Evolutionary conservation across 2,329 filamentous ascomycete species (phyloP).

Genomic region (Diaporthe capsici): DNA sequence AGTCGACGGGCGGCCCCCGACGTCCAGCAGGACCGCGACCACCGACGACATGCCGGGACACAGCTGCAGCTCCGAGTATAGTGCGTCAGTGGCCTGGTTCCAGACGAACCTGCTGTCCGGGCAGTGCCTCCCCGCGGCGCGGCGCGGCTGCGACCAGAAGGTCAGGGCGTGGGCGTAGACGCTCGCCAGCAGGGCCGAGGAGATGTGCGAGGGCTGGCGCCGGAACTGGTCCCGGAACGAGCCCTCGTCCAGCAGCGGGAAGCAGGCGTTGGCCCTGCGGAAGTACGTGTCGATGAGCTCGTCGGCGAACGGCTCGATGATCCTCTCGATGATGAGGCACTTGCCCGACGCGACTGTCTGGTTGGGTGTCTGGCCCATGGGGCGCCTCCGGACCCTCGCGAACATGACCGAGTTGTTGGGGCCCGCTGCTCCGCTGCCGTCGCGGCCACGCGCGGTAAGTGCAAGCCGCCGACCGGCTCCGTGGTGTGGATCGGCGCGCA

Average conservation of each 20-base stretch:
- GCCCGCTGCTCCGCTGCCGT: slow-evolving; percentile 58
- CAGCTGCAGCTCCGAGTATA: slow-evolving; percentile 71
- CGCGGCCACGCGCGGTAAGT: slow-evolving; percentile 48
- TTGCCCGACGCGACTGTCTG: slow-evolving; percentile 59
- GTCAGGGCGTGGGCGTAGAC: slow-evolving; percentile 71
- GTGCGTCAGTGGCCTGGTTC: slow-evolving; percentile 72
- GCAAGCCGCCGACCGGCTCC: slow-evolving; percentile 48
- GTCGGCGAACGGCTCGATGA: slow-evolving; percentile 67
- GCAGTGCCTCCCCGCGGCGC: slow-evolving; percentile 59
- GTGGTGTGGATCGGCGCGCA: slow-evolving; percentile 51
- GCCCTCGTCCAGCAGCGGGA: slow-evolving; percentile 71
- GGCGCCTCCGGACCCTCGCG: slow-evolving; percentile 61
- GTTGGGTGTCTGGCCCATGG: slow-evolving; percentile 57
- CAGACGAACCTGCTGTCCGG: slow-evolving; percentile 73
- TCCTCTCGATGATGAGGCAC: slow-evolving; percentile 69
- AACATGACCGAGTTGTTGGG: slow-evolving; percentile 62
- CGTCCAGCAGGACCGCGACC: slow-evolving; percentile 69
- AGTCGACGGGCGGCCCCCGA: slow-evolving; percentile 72
- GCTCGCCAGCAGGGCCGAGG: slow-evolving; percentile 69
- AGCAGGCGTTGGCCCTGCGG: slow-evolving; percentile 69
- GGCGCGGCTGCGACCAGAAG: slow-evolving; percentile 67
- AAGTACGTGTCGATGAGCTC: slow-evolving; percentile 69
- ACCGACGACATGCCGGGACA: slow-evolving; percentile 72
- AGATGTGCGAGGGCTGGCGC: slow-evolving; percentile 61
- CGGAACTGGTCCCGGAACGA: slow-evolving; percentile 65